Conservation (phyloP, 345 rosid genomes). For the Salix udensis region DNA sequence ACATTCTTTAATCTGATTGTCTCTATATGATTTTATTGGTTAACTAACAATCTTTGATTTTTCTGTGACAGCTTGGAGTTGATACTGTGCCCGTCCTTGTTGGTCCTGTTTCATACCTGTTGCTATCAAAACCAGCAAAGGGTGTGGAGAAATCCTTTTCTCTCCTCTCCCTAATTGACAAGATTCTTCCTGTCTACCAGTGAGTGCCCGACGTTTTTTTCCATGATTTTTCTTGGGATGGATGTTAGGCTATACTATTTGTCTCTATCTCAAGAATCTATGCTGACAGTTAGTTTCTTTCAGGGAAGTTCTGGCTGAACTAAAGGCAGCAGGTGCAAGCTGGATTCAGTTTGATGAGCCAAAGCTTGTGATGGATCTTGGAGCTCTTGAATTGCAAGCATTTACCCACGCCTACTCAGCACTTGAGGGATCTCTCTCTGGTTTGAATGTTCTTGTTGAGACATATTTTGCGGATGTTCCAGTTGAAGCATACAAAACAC, state of each 20-base stretch:
- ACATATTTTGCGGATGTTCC: conserved; percentile 92
- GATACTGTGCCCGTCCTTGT: conserved; percentile 81
- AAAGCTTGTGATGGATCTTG: conserved; percentile 85
- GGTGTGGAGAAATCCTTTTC: conserved; percentile 78
- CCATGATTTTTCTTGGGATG: background rate
- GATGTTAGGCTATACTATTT: background rate
- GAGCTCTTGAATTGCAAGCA: conserved; percentile 64
- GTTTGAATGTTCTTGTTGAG: conserved; percentile 79
- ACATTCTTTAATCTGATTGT: background rate
- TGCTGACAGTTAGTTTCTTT: conserved; percentile 1
- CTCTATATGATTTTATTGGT: background rate
- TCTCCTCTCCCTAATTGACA: conserved; percentile 78
- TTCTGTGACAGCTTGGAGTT: conserved; percentile 66
- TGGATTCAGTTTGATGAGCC: conserved; percentile 98
- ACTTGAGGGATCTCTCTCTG: conserved; percentile 71
- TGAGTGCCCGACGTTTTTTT: conserved; percentile 25
- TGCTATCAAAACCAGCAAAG: conserved; percentile 92
- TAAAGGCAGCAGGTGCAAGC: conserved; percentile 89
- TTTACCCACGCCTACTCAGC: conserved; percentile 74
- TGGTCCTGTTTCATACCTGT: conserved; percentile 92
- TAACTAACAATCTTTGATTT: background rate
- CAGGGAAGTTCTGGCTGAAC: conserved; percentile 86
- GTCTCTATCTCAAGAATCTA: background rate
- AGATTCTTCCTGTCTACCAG: conserved; percentile 88
- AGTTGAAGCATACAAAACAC: conserved; percentile 73